A percentile compares a stretch with the other conserved stretches of the same genome.
Conservation (phyloP, 2,329 filamentous ascomycete genomes). For the Thermochaetoides dissita region DNA sequence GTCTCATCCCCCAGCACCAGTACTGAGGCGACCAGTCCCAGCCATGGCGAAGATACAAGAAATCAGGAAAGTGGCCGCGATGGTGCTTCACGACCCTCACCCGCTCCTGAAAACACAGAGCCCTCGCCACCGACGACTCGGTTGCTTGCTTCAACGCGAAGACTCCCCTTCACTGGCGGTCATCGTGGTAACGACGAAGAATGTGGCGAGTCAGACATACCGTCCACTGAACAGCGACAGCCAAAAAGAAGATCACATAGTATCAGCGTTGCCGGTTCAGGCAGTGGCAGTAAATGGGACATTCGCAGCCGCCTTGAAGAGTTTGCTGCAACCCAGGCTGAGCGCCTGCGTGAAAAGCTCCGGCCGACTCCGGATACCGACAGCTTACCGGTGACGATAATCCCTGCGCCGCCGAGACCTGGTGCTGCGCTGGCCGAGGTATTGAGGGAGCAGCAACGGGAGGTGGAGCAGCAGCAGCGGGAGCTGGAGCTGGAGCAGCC, state of each 20-base stretch:
- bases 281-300: slow-evolving; percentile 33
- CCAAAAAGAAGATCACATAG: neutral
- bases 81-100: too few species aligned
- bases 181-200: too few species aligned
- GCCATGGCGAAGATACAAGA: slow-evolving; percentile 4
- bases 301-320: slow-evolving; percentile 43
- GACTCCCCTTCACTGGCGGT: too few species aligned
- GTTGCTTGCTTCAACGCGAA: too few species aligned
- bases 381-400: slow-evolving; percentile 43
- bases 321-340: slow-evolving; percentile 46
- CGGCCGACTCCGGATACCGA: slow-evolving; percentile 39
- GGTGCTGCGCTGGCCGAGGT: slow-evolving; percentile 43
- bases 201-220: too few species aligned
- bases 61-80: too few species aligned
- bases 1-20: slow-evolving; percentile 24
- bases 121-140: too few species aligned
- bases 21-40: slow-evolving; percentile 15
- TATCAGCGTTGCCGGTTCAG: too few species aligned
- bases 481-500: neutral
- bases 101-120: too few species aligned
- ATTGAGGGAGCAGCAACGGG: slow-evolving; percentile 36
- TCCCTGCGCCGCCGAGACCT: slow-evolving; percentile 46
- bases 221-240: slow-evolving; percentile 5
- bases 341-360: slow-evolving; percentile 43
- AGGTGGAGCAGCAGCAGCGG: slow-evolving; percentile 1